Percentiles rank a stretch among this genome's conserved stretches.
Evolutionary conservation across 148 eudicot genomes (phyloP).

Genomic region (Pouteria glomerata): DNA sequence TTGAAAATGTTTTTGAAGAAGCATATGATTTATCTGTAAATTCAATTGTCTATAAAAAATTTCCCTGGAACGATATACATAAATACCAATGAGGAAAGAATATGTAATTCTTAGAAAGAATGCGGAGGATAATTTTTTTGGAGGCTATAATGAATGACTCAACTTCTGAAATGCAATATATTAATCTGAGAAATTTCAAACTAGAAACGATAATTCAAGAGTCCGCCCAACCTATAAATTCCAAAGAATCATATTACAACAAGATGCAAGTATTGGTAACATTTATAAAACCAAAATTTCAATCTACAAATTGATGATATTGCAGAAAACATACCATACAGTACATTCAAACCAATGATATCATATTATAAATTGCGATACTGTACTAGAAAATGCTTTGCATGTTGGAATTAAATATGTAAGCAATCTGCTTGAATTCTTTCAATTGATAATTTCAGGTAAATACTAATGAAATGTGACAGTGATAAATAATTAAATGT

Average conservation of each 20-base stretch:
- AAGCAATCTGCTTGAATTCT: too few relatives aligned
- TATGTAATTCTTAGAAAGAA: background rate
- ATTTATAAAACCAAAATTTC: background rate
- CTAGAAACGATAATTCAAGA: background rate
- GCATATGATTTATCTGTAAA: background rate
- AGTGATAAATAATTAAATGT: too few relatives aligned
- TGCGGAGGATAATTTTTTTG: background rate
- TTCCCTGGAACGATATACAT: background rate
- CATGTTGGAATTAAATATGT: too few relatives aligned
- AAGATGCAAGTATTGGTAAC: background rate
- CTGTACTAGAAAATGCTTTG: too few relatives aligned
- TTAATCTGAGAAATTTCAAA: background rate
- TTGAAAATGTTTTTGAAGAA: too few relatives aligned
- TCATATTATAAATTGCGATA: too few relatives aligned
- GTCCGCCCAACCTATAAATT: background rate
- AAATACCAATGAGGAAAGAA: background rate
- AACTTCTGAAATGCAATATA: background rate
- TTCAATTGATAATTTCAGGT: too few relatives aligned
- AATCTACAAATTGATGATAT: background rate
- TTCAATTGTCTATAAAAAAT: background rate
- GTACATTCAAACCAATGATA: too few relatives aligned
- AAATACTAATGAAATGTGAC: too few relatives aligned
- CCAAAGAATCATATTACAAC: background rate
- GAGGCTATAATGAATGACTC: background rate
- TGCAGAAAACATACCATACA: too few relatives aligned